Evolutionary conservation across 495 filamentous ascomycete species (phyloP), one percentile per base, ranked within the genome.

Genomic region (Aspergillus incahuasiensis): DNA sequence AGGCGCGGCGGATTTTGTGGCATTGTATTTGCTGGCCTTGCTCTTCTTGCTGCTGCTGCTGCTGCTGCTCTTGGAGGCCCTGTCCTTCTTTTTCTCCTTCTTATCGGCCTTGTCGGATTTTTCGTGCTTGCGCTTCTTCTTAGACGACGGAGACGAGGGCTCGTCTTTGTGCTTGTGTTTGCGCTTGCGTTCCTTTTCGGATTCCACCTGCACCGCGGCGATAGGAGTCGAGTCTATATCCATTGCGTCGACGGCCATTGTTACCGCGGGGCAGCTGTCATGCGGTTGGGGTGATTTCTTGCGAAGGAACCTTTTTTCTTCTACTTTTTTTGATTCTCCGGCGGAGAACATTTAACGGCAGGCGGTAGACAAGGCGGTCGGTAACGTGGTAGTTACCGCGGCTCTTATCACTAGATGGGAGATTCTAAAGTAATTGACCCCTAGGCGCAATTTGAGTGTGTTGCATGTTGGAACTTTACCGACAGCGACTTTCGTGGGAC

Each of bases 121-220:
- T 30, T 59, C 60, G 57, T 68, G 68, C 67, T 76, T 76, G 60
- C 74, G 79, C 63, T 79, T 82, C 65, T 82, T 81, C 43, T 77
- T 67, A 25, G 74, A 70, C 53, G 70, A 70, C 52, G 70, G 55
- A 16, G 57, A 48, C 4, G 50, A 44, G 7, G 56, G 28, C 24
- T 54, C 46, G 42, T 63, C 57, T 42, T 57, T 60, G 47, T 76
- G 72, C 52, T 76, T 72, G 55, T 73, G 70, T 54, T 80, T 75
- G 66, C 76, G 69, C 62, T 83, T 85, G 58, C 77, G 75, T 55
- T 86, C 82, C 58, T 76, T 81, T 44, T 79, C 79, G 54, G 72
- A 74, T 52, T 49, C 59, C 52, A 7, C 59, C 59, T 18, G 46
- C 44, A 45, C 42, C 22, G 48, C 25, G 25, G 59, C 39, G 12